phyloP scores from a whole-genome alignment of 2,329 filamentous ascomycete genomes.

The Cladosporium sp. region DNA sequence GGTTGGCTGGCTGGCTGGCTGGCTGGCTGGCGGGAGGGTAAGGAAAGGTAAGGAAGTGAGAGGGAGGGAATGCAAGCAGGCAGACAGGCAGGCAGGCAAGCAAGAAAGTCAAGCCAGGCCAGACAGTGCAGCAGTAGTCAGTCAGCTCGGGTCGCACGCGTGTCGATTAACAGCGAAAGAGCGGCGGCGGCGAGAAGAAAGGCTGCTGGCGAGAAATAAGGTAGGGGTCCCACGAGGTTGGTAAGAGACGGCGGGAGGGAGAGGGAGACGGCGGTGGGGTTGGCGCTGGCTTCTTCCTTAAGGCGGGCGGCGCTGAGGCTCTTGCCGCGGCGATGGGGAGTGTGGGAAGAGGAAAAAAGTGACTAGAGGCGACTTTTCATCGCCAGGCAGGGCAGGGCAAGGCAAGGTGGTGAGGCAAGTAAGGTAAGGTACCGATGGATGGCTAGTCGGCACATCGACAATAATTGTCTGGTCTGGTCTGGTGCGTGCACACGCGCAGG shows the following conservation, averaged over 20 bases:
- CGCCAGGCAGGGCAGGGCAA: background rate
- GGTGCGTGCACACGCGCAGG: slow-evolving; percentile 3
- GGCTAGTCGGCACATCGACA: background rate
- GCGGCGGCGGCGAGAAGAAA: slow-evolving; percentile 7
- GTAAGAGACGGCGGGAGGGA: slow-evolving; percentile 18
- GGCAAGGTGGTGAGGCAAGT: background rate
- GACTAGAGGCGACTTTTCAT: background rate
- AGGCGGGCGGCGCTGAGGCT: slow-evolving; percentile 11
- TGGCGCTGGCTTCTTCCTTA: slow-evolving; percentile 17
- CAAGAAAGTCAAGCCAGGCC: background rate
- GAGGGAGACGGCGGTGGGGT: slow-evolving; percentile 17
- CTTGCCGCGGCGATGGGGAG: background rate
- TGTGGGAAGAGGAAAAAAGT: background rate
- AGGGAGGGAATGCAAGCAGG: background rate
- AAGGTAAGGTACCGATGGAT: background rate
- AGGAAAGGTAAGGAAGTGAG: background rate
- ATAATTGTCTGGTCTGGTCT: too few relatives aligned
- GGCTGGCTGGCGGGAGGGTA: background rate
- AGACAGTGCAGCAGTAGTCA: background rate
- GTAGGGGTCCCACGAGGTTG: slow-evolving; percentile 15
- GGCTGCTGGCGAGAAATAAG: background rate
- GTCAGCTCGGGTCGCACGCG: slow-evolving; percentile 6
- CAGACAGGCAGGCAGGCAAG: slow-evolving; percentile 2
- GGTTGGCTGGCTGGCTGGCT: background rate
- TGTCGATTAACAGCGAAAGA: background rate